Percentiles rank a stretch among this genome's conserved stretches.
Evolutionary conservation across 148 eudicot species (phyloP).

Genomic region (Amaranthus hypochondriacus): DNA sequence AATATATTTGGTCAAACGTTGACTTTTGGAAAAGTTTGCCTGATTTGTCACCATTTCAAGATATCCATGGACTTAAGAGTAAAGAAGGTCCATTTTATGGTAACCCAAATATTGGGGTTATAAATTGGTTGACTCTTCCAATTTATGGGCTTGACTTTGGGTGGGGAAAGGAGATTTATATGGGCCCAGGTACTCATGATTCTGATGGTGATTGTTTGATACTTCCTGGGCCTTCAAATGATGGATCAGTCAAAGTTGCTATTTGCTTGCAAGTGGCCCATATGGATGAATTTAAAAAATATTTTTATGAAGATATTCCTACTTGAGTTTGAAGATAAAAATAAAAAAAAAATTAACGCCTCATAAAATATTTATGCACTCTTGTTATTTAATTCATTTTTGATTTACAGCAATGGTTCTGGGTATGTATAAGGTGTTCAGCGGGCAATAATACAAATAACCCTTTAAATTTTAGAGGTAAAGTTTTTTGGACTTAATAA

Average conservation of each 20-base stretch:
- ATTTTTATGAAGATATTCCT: slow-evolving; percentile 28
- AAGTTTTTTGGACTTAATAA: too few relatives aligned
- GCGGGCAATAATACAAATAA: too few relatives aligned
- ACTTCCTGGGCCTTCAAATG: slow-evolving; percentile 26
- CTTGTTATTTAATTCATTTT: too few relatives aligned
- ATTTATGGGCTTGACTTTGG: slow-evolving; percentile 45
- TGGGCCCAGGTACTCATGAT: slow-evolving; percentile 43
- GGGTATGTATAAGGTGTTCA: too few relatives aligned
- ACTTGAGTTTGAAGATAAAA: too few relatives aligned
- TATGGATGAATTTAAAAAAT: slow-evolving; percentile 27
- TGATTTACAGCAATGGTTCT: too few relatives aligned
- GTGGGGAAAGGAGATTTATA: slow-evolving; percentile 45
- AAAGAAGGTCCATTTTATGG: slow-evolving; percentile 23
- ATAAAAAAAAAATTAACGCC: too few relatives aligned
- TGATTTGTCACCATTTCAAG: slow-evolving; percentile 24
- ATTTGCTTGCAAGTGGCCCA: slow-evolving; percentile 34
- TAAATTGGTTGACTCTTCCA: slow-evolving; percentile 41
- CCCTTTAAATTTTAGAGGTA: too few relatives aligned
- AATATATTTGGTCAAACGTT: slow-evolving; percentile 34
- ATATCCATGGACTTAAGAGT: slow-evolving; percentile 13
- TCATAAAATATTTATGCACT: too few relatives aligned
- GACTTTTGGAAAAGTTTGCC: slow-evolving; percentile 20
- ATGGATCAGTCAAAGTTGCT: slow-evolving; percentile 38
- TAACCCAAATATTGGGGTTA: slow-evolving; percentile 36
- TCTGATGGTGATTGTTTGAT: slow-evolving; percentile 38